Percentiles rank a stretch among this genome's conserved stretches.
Conservation (phyloP, 1,284 basidiomycete genomes). For the Naganishia sp. region DNA sequence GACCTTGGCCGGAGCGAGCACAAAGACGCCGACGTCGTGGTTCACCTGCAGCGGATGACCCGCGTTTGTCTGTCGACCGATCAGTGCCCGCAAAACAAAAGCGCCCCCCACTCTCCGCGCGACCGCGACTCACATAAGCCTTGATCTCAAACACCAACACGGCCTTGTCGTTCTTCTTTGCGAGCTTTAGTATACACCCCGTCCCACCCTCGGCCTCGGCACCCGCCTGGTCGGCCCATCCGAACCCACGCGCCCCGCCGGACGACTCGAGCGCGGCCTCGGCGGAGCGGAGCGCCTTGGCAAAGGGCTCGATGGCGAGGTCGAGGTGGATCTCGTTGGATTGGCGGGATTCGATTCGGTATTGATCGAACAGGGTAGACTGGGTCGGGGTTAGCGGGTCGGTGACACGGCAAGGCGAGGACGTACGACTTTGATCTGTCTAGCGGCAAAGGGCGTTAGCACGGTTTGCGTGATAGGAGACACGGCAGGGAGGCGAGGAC, state of each 20-base stretch:
- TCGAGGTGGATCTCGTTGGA: slow-evolving; percentile 78
- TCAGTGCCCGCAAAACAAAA: no score
- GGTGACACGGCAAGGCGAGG: neutral
- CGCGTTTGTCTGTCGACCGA: slow-evolving; percentile 33
- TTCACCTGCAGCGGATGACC: slow-evolving; percentile 45
- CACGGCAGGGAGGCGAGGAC: neutral
- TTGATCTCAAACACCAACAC: slow-evolving; percentile 72
- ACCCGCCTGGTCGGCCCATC: neutral
- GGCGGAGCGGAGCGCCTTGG: slow-evolving; percentile 64
- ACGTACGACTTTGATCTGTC: slow-evolving; percentile 54
- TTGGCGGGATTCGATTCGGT: slow-evolving; percentile 80
- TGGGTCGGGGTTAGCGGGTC: slow-evolving; percentile 26
- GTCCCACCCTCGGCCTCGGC: slow-evolving; percentile 19
- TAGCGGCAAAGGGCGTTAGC: slow-evolving; percentile 27
- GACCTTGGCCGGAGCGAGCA: slow-evolving; percentile 72
- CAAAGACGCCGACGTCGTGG: slow-evolving; percentile 58
- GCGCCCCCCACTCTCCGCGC: no score
- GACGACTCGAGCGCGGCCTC: slow-evolving; percentile 39
- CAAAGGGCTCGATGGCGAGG: slow-evolving; percentile 66
- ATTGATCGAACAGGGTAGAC: slow-evolving; percentile 74
- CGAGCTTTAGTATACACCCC: slow-evolving; percentile 41
- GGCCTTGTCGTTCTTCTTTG: slow-evolving; percentile 75
- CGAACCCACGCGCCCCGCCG: slow-evolving; percentile 4
- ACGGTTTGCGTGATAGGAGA: neutral
- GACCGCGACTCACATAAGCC: slow-evolving; percentile 58